Percentiles rank a stretch among this genome's conserved stretches.
Conservation (phyloP, 2,329 filamentous ascomycete genomes). For the Fusarium fujikuroi region DNA sequence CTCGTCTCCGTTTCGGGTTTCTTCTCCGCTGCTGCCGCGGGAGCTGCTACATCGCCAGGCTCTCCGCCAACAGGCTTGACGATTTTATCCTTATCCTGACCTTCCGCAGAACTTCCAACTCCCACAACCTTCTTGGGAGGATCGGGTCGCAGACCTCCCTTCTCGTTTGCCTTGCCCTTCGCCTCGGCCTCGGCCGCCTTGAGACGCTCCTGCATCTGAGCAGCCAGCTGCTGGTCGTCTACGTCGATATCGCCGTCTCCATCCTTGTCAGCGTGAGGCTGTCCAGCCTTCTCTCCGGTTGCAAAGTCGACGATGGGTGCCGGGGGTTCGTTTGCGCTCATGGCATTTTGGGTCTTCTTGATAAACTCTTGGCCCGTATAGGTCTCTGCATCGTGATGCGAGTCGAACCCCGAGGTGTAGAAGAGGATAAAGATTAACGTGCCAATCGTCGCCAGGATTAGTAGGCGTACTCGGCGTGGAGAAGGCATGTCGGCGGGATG, state of each 20-base stretch:
- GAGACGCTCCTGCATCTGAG: constrained; percentile 68
- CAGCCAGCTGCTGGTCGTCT: constrained; percentile 63
- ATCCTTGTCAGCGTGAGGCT: constrained; percentile 60
- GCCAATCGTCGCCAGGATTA: constrained; percentile 72
- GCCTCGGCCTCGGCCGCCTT: constrained; percentile 75
- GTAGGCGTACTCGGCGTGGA: constrained; percentile 73
- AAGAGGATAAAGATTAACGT: constrained; percentile 76
- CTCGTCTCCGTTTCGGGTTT: constrained; percentile 63
- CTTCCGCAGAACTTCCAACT: constrained; percentile 66
- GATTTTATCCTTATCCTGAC: constrained; percentile 56
- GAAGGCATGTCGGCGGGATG: constrained; percentile 68
- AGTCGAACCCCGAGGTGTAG: constrained; percentile 71
- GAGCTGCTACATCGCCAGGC: constrained; percentile 21
- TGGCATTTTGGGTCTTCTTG: constrained; percentile 66
- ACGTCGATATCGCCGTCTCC: constrained; percentile 66
- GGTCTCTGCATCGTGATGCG: constrained; percentile 59
- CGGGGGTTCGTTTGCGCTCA: constrained; percentile 53
- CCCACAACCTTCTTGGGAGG: constrained; percentile 67
- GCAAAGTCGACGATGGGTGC: constrained; percentile 56
- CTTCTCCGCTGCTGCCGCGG: constrained; percentile 26
- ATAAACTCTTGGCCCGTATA: constrained; percentile 66
- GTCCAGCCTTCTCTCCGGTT: constrained; percentile 51
- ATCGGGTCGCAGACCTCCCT: constrained; percentile 70
- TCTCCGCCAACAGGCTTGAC: constrained; percentile 50
- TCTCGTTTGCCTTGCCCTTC: constrained; percentile 75